Percentiles rank a stretch among this genome's conserved stretches.
Conservation (phyloP, 2,329 filamentous ascomycete species). For the Penicillium sp. region DNA sequence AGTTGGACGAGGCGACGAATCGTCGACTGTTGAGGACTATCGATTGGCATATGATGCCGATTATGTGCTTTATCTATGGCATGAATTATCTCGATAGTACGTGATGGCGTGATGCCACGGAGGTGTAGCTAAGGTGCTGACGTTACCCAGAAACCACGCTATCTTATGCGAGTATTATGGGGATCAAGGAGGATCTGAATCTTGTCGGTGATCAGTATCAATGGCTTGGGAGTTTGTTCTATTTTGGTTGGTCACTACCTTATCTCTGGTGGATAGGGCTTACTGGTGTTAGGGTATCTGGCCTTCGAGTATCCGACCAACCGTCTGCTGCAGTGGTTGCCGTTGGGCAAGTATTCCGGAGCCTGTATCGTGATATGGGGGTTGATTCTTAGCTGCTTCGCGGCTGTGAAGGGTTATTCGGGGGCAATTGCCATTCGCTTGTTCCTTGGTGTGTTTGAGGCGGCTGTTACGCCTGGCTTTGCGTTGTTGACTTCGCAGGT, state of each 20-base stretch:
- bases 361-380: slow-evolving; percentile 63
- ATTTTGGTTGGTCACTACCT: slow-evolving; percentile 38
- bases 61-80: slow-evolving; percentile 56
- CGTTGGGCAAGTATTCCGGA: slow-evolving; percentile 62
- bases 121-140: neutral
- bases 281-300: slow-evolving; percentile 36
- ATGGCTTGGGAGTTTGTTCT: slow-evolving; percentile 51
- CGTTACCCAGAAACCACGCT: slow-evolving; percentile 41
- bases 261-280: neutral
- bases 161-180: slow-evolving; percentile 53
- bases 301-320: slow-evolving; percentile 64
- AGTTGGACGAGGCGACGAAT: slow-evolving; percentile 54
- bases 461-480: slow-evolving; percentile 64
- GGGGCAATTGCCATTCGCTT: slow-evolving; percentile 62
- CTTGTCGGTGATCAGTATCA: slow-evolving; percentile 46
- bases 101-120: slow-evolving; percentile 5
- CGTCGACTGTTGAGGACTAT: slow-evolving; percentile 56
- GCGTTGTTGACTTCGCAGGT: slow-evolving; percentile 58
- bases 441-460: slow-evolving; percentile 63
- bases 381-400: slow-evolving; percentile 56
- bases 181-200: slow-evolving; percentile 45
- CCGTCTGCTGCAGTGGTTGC: slow-evolving; percentile 58
- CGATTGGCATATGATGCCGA: slow-evolving; percentile 58
- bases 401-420: slow-evolving; percentile 55
- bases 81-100: slow-evolving; percentile 53